These are phyloP conservation scores for Dictyostelium capitatum DNA, from an alignment of 78 protist species.

Conservation along the genomic window DNA sequence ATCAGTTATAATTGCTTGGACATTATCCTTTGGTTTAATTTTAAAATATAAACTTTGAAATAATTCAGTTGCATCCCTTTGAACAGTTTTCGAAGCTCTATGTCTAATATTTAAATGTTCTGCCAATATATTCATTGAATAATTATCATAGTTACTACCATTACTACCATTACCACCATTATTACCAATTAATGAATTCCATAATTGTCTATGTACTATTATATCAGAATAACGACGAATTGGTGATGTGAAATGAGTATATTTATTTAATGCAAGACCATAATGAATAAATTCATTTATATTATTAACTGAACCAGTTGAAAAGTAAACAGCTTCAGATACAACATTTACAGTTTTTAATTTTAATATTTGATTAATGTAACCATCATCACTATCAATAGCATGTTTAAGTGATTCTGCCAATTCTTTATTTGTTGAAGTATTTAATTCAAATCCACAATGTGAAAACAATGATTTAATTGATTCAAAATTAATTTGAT, in stretches of 20 bases:
- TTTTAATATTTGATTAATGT: slow-evolving; percentile 24
- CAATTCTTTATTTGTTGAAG: slow-evolving; percentile 3
- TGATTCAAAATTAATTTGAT: background rate
- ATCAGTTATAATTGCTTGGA: slow-evolving; percentile 54
- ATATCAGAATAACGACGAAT: slow-evolving; percentile 86
- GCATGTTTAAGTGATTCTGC: slow-evolving; percentile 36
- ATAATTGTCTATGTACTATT: slow-evolving; percentile 80
- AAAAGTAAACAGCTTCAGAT: slow-evolving; percentile 63
- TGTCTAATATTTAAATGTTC: slow-evolving; percentile 77
- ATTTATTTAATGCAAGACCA: slow-evolving; percentile 95
- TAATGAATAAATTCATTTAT: slow-evolving; percentile 91
- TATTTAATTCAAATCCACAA: slow-evolving; percentile 33
- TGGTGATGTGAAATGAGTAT: slow-evolving; percentile 98
- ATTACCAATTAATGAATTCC: slow-evolving; percentile 37
- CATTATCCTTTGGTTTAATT: slow-evolving; percentile 16
- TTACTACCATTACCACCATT: background rate
- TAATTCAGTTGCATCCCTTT: slow-evolving; percentile 77
- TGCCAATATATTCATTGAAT: slow-evolving; percentile 27
- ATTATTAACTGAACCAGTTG: slow-evolving; percentile 37
- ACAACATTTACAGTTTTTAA: slow-evolving; percentile 34
- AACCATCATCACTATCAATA: slow-evolving; percentile 15
- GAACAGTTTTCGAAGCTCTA: slow-evolving; percentile 68
- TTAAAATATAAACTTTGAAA: slow-evolving; percentile 73
- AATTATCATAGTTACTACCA: background rate
- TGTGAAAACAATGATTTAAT: slow-evolving; percentile 11